A percentile compares a stretch with the other conserved stretches of the same genome.
phyloP scores from a whole-genome alignment of 2,329 filamentous ascomycete species.

The Penicillium freii region DNA sequence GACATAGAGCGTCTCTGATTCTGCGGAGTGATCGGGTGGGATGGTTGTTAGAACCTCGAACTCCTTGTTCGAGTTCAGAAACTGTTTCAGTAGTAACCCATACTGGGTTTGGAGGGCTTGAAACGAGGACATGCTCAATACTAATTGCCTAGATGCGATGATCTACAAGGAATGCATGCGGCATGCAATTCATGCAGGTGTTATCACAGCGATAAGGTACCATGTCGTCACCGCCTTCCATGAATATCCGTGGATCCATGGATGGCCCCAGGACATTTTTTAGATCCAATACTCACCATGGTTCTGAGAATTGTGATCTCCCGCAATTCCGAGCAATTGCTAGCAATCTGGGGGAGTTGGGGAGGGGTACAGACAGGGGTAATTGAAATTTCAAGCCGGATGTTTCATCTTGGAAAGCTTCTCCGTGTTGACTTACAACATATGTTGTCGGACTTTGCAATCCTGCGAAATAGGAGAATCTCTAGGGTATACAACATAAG shows the following conservation, averaged over 20 bases:
- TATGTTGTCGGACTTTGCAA: too few relatives aligned
- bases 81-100: conserved; percentile 42
- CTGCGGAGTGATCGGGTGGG: conserved; percentile 12
- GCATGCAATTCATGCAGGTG: not conserved
- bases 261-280: not conserved
- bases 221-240: conserved; percentile 5
- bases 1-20: conserved; percentile 54
- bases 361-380: not conserved
- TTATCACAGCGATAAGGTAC: conserved; percentile 2
- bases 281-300: not conserved
- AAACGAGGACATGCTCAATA: conserved; percentile 23
- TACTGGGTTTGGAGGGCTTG: conserved; percentile 40
- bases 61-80: conserved; percentile 39
- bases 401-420: conserved; percentile 10
- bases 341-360: not conserved
- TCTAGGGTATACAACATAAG: not conserved
- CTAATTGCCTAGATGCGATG: not conserved
- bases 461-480: not conserved
- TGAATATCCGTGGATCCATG: not conserved
- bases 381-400: not conserved
- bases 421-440: not conserved
- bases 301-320: not conserved
- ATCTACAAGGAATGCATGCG: not conserved
- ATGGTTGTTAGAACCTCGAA: conserved; percentile 30
- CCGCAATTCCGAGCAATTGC: not conserved